A percentile compares a stretch with the other conserved stretches of the same genome.
phyloP scores from a whole-genome alignment of 75 land plant species.

The Adiantum capillusveneris region DNA sequence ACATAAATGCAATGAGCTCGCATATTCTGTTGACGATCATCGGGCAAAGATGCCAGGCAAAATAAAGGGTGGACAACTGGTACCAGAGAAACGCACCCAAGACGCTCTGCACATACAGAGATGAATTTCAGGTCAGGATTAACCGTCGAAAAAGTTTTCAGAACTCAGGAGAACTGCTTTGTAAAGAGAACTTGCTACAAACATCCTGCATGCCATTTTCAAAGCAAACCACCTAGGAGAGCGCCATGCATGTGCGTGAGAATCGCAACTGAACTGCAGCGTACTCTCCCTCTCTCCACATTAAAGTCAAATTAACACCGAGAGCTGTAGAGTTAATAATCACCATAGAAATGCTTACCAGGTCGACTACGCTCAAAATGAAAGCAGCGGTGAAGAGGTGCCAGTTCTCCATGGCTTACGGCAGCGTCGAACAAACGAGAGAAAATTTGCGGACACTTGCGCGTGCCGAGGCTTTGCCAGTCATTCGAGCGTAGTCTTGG shows the following conservation, averaged over 20 bases:
- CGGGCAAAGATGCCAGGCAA: conserved; percentile 8
- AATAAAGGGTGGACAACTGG: conserved; percentile 1
- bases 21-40: conserved; percentile 7
- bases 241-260: background rate
- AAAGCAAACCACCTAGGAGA: background rate
- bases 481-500: too few relatives aligned
- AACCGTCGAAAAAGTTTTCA: background rate
- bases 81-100: conserved; percentile 6
- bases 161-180: background rate
- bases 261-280: background rate
- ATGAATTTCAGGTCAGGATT: background rate
- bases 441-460: too few relatives aligned
- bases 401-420: conserved; percentile 1
- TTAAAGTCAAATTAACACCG: too few relatives aligned
- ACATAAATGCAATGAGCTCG: conserved; percentile 4
- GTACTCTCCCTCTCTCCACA: too few relatives aligned
- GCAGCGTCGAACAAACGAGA: too few relatives aligned
- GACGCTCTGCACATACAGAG: conserved; percentile 1
- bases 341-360: background rate
- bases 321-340: too few relatives aligned
- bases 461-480: too few relatives aligned
- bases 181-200: background rate
- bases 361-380: background rate
- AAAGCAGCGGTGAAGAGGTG: conserved; percentile 3
- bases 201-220: background rate